These are phyloP conservation scores for Phytophthora colocasiae DNA, from an alignment of 352 stramenopile species.

Conservation along the genomic window DNA sequence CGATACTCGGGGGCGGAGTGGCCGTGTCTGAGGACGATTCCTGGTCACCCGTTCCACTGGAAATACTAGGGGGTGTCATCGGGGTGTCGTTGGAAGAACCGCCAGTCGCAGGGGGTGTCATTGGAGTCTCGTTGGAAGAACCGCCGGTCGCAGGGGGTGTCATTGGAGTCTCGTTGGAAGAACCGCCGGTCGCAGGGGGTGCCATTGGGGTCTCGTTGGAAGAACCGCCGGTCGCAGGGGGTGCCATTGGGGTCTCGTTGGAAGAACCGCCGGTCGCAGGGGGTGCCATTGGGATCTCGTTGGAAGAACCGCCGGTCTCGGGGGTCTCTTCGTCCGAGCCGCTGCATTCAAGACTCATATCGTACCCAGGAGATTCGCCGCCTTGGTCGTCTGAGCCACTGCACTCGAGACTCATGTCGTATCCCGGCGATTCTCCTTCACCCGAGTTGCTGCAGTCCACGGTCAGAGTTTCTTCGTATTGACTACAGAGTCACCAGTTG, in stretches of 20 bases:
- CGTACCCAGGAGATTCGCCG: background rate
- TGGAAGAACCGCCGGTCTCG: constrained; percentile 8
- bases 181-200: background rate
- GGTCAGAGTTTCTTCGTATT: constrained; percentile 6
- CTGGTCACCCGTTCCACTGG: constrained; percentile 8
- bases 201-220: constrained; percentile 3
- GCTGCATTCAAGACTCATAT: constrained; percentile 27
- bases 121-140: constrained; percentile 4
- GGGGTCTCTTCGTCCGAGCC: constrained; percentile 16
- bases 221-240: no score
- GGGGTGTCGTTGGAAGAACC: background rate
- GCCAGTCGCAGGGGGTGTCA: background rate
- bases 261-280: background rate
- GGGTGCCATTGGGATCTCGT: background rate
- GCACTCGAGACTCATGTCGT: constrained; percentile 26
- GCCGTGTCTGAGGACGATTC: constrained; percentile 17
- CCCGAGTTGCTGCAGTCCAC: constrained; percentile 5
- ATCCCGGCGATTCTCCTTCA: constrained; percentile 3
- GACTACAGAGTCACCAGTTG: constrained; percentile 6
- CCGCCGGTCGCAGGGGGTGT: constrained; percentile 5
- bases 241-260: no score
- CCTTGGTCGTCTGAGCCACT: constrained; percentile 25
- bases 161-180: background rate
- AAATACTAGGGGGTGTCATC: constrained; percentile 2
- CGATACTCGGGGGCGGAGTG: constrained; percentile 4